A percentile compares a stretch with the other conserved stretches of the same genome.
Conservation (phyloP, 1,284 basidiomycete species). For the Marasmius oreades region DNA sequence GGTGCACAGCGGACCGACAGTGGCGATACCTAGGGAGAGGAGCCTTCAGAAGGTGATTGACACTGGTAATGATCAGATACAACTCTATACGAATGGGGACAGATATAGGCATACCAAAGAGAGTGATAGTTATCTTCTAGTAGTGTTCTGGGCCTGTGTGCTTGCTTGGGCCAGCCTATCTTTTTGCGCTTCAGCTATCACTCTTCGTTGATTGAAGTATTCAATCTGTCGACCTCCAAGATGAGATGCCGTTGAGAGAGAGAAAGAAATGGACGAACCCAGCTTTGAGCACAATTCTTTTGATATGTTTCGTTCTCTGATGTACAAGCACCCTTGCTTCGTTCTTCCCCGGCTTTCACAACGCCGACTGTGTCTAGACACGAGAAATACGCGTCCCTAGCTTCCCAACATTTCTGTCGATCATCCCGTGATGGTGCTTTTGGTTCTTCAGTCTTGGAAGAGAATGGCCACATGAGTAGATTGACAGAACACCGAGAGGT, state of each 20-base stretch:
- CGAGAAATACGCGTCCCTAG: constrained; percentile 70
- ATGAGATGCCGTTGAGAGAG: not conserved
- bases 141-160: constrained; percentile 44
- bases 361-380: constrained; percentile 67
- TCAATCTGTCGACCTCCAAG: constrained; percentile 55
- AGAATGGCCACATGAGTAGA: constrained; percentile 18
- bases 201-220: constrained; percentile 79
- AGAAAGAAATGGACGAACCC: constrained; percentile 49
- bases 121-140: constrained; percentile 27
- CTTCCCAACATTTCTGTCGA: constrained; percentile 73
- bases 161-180: constrained; percentile 56
- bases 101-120: not conserved
- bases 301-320: constrained; percentile 53
- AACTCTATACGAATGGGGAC: not conserved
- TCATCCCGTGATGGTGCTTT: constrained; percentile 48
- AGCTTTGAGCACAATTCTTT: constrained; percentile 73
- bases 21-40: too few relatives aligned
- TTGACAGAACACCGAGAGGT: not conserved
- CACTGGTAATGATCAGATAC: not conserved
- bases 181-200: constrained; percentile 71
- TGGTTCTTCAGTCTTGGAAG: constrained; percentile 33
- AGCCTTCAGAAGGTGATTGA: too few relatives aligned
- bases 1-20: too few relatives aligned
- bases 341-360: constrained; percentile 68
- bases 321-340: constrained; percentile 41